phyloP scores from a whole-genome alignment of 2,329 filamentous ascomycete species.

The Arthroderma sp. region DNA sequence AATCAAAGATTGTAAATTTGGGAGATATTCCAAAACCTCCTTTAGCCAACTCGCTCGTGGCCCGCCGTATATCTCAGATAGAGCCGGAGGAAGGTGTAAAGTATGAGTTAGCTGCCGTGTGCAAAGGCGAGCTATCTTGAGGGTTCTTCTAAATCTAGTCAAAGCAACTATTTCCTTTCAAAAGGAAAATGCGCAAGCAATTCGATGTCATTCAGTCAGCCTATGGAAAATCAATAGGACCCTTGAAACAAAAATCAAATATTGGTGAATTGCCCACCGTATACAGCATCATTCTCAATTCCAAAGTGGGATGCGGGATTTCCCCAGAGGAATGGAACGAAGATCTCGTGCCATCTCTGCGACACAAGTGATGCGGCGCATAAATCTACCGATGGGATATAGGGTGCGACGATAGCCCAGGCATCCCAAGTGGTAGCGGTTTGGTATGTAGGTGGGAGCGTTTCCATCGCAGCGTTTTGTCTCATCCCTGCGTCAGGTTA shows the following conservation, averaged over 20 bases:
- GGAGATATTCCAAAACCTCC: slow-evolving; percentile 45
- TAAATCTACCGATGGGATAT: slow-evolving; percentile 43
- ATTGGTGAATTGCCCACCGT: slow-evolving; percentile 25
- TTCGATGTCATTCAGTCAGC: not conserved
- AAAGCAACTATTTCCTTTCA: slow-evolving; percentile 35
- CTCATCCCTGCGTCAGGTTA: too few relatives aligned
- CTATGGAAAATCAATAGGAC: not conserved
- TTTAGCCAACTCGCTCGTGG: slow-evolving; percentile 46
- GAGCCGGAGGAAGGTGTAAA: slow-evolving; percentile 46
- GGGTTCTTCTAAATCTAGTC: slow-evolving; percentile 44
- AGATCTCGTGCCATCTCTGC: slow-evolving; percentile 44
- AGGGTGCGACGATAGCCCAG: slow-evolving; percentile 43
- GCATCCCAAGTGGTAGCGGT: slow-evolving; percentile 41
- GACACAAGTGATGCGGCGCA: slow-evolving; percentile 44
- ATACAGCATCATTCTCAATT: slow-evolving; percentile 46
- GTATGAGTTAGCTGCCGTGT: slow-evolving; percentile 48
- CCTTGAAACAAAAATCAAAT: not conserved
- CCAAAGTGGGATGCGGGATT: slow-evolving; percentile 51
- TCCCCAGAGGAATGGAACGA: slow-evolving; percentile 48
- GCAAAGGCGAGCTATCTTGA: slow-evolving; percentile 39
- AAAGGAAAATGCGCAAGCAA: not conserved
- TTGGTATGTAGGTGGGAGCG: slow-evolving; percentile 47
- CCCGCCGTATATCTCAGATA: slow-evolving; percentile 48
- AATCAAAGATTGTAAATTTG: slow-evolving; percentile 45
- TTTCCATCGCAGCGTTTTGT: slow-evolving; percentile 33